Conservation (phyloP, 306 rosid genomes). For the Dalbergia cultrata region DNA sequence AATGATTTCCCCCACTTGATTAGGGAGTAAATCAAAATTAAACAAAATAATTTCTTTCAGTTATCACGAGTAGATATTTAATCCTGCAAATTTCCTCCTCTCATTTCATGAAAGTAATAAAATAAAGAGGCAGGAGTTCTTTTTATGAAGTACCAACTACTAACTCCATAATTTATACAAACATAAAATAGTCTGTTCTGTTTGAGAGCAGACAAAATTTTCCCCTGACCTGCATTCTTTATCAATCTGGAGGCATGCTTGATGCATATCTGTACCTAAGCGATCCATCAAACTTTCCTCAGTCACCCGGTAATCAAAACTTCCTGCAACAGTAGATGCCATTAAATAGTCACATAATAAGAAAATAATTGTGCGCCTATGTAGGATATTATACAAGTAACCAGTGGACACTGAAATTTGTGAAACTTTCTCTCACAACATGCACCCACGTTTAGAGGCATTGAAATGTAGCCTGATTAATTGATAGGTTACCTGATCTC, state of each 20-base stretch:
- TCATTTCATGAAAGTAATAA: no score
- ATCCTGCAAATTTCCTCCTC: no score
- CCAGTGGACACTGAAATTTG: conserved; percentile 15
- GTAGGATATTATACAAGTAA: conserved; percentile 15
- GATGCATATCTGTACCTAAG: conserved; percentile 72
- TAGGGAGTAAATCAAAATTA: conserved; percentile 7
- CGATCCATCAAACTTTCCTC: conserved; percentile 80
- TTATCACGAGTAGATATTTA: no score
- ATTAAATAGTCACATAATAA: conserved; percentile 30
- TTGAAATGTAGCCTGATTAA: conserved; percentile 36
- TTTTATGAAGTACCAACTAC: no score
- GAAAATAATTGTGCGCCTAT: conserved; percentile 11
- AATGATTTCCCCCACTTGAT: neutral
- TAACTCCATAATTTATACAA: no score
- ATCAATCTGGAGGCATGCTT: conserved; percentile 80
- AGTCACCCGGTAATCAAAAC: conserved; percentile 64
- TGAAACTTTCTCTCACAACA: neutral
- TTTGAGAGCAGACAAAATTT: neutral
- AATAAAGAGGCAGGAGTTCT: no score
- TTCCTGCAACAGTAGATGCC: conserved; percentile 53
- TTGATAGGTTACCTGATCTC: conserved; percentile 59
- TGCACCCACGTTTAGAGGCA: conserved; percentile 28
- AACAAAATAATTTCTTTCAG: no score
- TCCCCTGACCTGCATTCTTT: conserved; percentile 71
- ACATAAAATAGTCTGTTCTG: no score